Evolutionary conservation across 768 basidiomycete genomes (phyloP), one percentile per base, ranked within the genome.

Genomic region (Tulasnella calospora): DNA sequence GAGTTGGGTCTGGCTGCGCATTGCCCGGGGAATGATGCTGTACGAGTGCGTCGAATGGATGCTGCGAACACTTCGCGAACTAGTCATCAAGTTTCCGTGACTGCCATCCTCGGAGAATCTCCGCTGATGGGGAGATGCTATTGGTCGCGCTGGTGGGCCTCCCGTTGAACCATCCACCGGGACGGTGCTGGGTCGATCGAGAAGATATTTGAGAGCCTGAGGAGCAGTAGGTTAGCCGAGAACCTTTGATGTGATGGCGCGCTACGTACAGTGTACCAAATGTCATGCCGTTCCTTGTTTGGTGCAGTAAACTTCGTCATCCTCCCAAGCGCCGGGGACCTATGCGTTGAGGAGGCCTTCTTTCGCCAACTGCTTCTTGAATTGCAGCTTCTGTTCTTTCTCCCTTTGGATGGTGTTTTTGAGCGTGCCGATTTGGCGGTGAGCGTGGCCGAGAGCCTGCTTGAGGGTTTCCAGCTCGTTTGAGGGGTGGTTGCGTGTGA

Each of bases 241-340:
- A 55, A 80, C 57, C 41, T 30, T 13, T 72, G 46, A 33, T 10
- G 13, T 35, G 55, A 35, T 12, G 76, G 35, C 15, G n/a, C n/a
- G 44, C 51, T 7, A 86, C 91, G 79, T 84, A 96, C 95, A 84
- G 91, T 93, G 76, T 95, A 86, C 98, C 98, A 99, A 79, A 98
- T 95, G 81, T 99, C 96, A 83, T 99, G 98, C 76, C 96, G 88
- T 81, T 99, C 98, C 83, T 94, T 94, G 10, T 92, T 96, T 2
- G 93, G 92, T 8, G 96, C 96, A n/a, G 98, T 99, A 82, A 99
- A 92, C 86, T 98, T 97, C 91, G 51, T 87, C 87, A 71, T 87
- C 85, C 15, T 83, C 83, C 19, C 86, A 87, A 21, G 85, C 87
- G 30, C 86, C 86, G 17, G 86, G 85, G 38, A 86, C 86, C 61